Conservation (phyloP, 495 filamentous ascomycete genomes). For the Aspergillus kassunensis region DNA sequence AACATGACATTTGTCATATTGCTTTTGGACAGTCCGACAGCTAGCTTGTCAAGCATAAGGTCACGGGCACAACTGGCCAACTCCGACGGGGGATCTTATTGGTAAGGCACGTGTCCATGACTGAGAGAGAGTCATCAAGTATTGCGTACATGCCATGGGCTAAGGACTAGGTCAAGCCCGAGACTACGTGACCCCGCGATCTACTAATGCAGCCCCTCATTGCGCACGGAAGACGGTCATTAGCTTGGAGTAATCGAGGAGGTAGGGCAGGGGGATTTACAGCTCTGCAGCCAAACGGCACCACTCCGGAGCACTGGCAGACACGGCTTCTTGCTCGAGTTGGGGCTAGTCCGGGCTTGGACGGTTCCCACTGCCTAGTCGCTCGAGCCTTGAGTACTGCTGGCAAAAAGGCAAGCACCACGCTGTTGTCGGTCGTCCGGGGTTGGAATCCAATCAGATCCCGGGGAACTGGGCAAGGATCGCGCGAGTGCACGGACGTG, state of each 20-base stretch:
- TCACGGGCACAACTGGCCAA: background rate
- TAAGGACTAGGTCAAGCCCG: background rate
- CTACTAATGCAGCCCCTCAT: constrained; percentile 6
- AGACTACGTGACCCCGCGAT: constrained; percentile 4
- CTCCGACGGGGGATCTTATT: background rate
- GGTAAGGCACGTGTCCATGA: background rate
- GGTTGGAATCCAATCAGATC: constrained; percentile 5
- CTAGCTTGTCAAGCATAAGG: background rate
- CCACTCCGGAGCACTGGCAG: constrained; percentile 16
- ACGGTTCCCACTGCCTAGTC: constrained; percentile 3
- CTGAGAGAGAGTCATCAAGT: background rate
- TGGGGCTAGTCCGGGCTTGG: constrained; percentile 1
- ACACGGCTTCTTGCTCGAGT: constrained; percentile 7
- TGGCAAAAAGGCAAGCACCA: constrained; percentile 6
- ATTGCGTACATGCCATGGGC: constrained; percentile 3
- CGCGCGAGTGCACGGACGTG: constrained; percentile 9
- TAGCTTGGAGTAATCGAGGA: constrained; percentile 7
- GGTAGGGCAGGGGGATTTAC: constrained; percentile 14
- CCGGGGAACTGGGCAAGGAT: constrained; percentile 2
- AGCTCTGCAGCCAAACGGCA: constrained; percentile 17
- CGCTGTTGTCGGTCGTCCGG: constrained; percentile 1
- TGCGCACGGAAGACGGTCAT: constrained; percentile 9
- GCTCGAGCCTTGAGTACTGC: background rate
- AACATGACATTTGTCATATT: constrained; percentile 12
- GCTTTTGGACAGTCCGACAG: constrained; percentile 10